Evolutionary conservation across 306 rosid species (phyloP).

Genomic region (Styphnolobium japonicum): DNA sequence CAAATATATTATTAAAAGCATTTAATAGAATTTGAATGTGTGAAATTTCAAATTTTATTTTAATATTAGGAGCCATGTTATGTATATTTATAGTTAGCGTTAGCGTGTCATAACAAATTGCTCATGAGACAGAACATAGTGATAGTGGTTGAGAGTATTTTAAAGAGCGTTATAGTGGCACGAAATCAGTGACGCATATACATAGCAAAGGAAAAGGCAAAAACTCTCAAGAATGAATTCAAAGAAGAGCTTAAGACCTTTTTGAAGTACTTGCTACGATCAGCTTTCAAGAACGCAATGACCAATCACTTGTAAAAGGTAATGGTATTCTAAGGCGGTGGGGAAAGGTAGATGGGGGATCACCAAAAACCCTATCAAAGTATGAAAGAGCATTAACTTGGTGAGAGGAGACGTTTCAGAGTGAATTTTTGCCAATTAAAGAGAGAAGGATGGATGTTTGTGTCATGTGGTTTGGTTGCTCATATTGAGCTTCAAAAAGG

Average conservation of each 20-base stretch:
- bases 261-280: slow-evolving; percentile 18
- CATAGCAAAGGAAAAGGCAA: slow-evolving; percentile 17
- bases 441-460: slow-evolving; percentile 27
- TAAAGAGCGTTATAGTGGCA: slow-evolving; percentile 12
- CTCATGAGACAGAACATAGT: neutral
- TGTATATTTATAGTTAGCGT: neutral
- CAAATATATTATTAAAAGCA: too few species aligned
- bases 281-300: slow-evolving; percentile 19
- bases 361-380: slow-evolving; percentile 23
- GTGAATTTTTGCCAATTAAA: slow-evolving; percentile 29
- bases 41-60: neutral
- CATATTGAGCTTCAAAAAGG: slow-evolving; percentile 33
- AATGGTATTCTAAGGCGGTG: slow-evolving; percentile 20
- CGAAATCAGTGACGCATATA: slow-evolving; percentile 28
- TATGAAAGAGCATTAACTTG: slow-evolving; percentile 28
- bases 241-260: slow-evolving; percentile 9
- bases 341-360: slow-evolving; percentile 30
- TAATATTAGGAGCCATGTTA: neutral
- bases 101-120: neutral
- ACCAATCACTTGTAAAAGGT: slow-evolving; percentile 30
- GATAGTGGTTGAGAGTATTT: slow-evolving; percentile 29
- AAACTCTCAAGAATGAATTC: slow-evolving; percentile 17
- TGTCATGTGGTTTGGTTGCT: slow-evolving; percentile 49
- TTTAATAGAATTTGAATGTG: neutral
- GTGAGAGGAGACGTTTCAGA: slow-evolving; percentile 33